A percentile compares a stretch with the other conserved stretches of the same genome.
These are phyloP conservation scores for Alternaria sp. DNA, from an alignment of 2,329 filamentous ascomycete genomes.

Conservation along the genomic window DNA sequence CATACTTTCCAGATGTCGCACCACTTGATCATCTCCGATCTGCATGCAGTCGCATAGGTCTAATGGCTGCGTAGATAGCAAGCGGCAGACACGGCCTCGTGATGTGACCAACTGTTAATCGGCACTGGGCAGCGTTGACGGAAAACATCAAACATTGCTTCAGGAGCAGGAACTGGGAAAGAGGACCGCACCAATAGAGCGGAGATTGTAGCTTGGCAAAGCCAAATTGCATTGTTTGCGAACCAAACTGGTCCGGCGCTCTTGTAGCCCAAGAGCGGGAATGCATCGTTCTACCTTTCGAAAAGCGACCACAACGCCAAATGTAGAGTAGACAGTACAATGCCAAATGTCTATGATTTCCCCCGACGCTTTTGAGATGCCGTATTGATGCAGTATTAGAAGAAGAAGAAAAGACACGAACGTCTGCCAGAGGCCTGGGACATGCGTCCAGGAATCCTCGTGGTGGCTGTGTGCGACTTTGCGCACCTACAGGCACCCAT, in stretches of 20 bases:
- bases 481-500: constrained; percentile 21
- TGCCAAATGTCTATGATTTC: constrained; percentile 30
- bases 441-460: not conserved
- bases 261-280: constrained; percentile 33
- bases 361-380: constrained; percentile 41
- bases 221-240: constrained; percentile 39
- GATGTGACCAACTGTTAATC: not conserved
- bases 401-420: constrained; percentile 18
- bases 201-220: constrained; percentile 21
- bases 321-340: constrained; percentile 25
- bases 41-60: not conserved
- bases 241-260: constrained; percentile 31
- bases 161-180: not conserved
- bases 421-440: not conserved
- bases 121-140: not conserved
- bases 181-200: constrained; percentile 9
- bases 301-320: constrained; percentile 47
- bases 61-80: not conserved
- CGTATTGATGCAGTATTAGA: constrained; percentile 42
- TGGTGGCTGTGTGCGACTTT: constrained; percentile 20
- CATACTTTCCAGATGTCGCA: not conserved
- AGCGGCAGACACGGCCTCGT: not conserved
- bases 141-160: not conserved
- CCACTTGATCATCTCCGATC: not conserved
- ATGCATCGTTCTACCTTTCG: constrained; percentile 45